A percentile compares a stretch with the other conserved stretches of the same genome.
phyloP scores from a whole-genome alignment of 2,329 filamentous ascomycete genomes.

The Aspergillus fumigatiaffinis region DNA sequence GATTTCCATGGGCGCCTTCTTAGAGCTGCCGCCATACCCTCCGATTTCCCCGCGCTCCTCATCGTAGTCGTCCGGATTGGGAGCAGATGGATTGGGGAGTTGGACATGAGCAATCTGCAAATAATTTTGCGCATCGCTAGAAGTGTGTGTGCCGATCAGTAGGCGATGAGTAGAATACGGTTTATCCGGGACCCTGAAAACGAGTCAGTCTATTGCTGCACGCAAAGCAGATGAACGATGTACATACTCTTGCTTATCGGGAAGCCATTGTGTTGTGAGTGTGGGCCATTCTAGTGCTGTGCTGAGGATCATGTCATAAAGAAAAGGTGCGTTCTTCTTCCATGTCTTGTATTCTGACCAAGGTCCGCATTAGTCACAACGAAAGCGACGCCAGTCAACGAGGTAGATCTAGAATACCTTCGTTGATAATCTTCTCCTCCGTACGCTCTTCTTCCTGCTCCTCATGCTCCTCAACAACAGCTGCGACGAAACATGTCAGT shows the following conservation, averaged over 20 bases:
- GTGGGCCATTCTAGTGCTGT: slow-evolving; percentile 97
- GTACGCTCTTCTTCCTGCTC: slow-evolving; percentile 67
- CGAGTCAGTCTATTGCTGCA: neutral
- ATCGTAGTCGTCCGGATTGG: slow-evolving; percentile 81
- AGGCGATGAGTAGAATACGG: slow-evolving; percentile 84
- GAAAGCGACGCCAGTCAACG: neutral
- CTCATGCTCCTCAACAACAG: slow-evolving; percentile 36
- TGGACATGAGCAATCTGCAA: slow-evolving; percentile 93
- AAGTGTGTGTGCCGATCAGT: slow-evolving; percentile 91
- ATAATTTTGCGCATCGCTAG: slow-evolving; percentile 79
- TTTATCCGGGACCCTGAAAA: slow-evolving; percentile 67
- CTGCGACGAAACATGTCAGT: slow-evolving; percentile 21
- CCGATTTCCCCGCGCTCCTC: slow-evolving; percentile 91
- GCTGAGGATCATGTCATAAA: slow-evolving; percentile 96
- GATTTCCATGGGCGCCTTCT: slow-evolving; percentile 66
- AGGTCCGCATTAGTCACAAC: slow-evolving; percentile 1
- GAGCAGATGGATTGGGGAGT: slow-evolving; percentile 70
- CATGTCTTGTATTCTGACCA: slow-evolving; percentile 92
- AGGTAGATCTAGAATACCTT: slow-evolving; percentile 53
- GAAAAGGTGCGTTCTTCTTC: slow-evolving; percentile 99
- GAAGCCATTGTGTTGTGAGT: slow-evolving; percentile 96
- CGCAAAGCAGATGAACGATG: neutral
- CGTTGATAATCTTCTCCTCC: slow-evolving; percentile 89
- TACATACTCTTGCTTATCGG: slow-evolving; percentile 75
- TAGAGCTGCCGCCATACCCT: slow-evolving; percentile 71